Evolutionary conservation across 179 eudicot genomes (phyloP), one percentile per base, ranked within the genome.

Genomic region (Spinacia oleracea): DNA sequence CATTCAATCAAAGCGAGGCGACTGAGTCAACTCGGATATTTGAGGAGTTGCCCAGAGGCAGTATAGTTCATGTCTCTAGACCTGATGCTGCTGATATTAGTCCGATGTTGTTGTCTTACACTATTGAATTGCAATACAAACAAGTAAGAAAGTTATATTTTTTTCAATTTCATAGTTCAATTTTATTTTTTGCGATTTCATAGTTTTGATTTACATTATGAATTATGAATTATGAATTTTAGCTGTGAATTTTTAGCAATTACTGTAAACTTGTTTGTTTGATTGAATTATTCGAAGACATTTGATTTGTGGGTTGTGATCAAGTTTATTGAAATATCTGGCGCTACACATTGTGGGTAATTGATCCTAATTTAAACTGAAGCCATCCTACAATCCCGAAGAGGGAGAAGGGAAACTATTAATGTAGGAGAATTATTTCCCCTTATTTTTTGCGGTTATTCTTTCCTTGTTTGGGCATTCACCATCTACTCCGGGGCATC

Each of bases 31-130:
- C 90, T 84, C 86, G 89, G 81, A 84, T 95, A 55, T 93, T 95
- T 83, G 90, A 90, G 23, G 98, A 95, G 90, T 88, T 95, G 89
- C 98, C 98, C 7, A 82, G 80, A 77, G 98, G 95, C 23, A 81
- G 63, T 15, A 93, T 95, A 43, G 87, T 89, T 53, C 85, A 86
- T 14, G 96, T 96, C 7, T 96, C 99, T 42, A 85, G 98, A 12
- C 97, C 98, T 34, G 99, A 96, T 74, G 89, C 96, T 65, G 87
- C 88, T 62, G 98, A 96, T 78, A 92, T 96, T 58, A 90, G 95
- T 79, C 98, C 98, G n/a, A 81, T 90, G 90, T 86, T 91, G 23
- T 86, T 94, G 59, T 87, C 98, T 20, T 93, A 93, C 76, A 88
- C 90, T 23, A 91, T 96, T 63, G 92, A 96, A 78, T 83, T 96